Base-by-base conservation (phyloP, 192 early-diverging fungal genomes). In the Coemansia sp. region DNA sequence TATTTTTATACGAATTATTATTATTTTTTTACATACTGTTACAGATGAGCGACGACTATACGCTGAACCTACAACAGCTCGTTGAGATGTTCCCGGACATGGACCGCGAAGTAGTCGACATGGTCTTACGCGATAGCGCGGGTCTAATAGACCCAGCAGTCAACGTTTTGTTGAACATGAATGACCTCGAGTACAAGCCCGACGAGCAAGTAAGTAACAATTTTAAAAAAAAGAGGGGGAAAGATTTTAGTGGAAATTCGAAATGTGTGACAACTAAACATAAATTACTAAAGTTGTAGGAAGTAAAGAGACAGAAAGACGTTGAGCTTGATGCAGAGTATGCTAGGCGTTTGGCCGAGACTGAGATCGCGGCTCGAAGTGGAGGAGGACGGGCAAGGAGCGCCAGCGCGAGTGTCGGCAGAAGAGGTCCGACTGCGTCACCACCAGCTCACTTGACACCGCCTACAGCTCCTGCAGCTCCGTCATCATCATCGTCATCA, bases 31-130 rank as follows among this genome's bases (percentile, higher is more conserved):
- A 65, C 5, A 18, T 72, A 66, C 27, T 29, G 3, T 22, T 39
- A 15, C 8, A 65, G 6, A 64, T 76, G 79, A 68, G 49, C 16
- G 66, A 80, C 69, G 73, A 68, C 24, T 73, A 71, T 24, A 31
- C 72, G 47, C 24, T 64, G 20, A 65, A 62, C 27, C 60, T 75
- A 15, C 7, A 62, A 24, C 46, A 65, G 39, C 73, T 83, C 16
- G 49, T 13, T 7, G 75, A 78, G 69, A 49, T 74, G 68, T 83
- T 83, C 52, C 81, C 81, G 1, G 70, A 71, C 5, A 70, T 83
- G 43, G 75, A 75, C 64, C 33, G 24, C 5, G 81, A 83, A 22
- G 76, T 83, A 3, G 55, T 78, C 4, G 63, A 74, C 8, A 58
- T 39, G 5, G 65, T 83, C 9, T 62, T 83, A 15, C 53, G 50